Conservation (phyloP, 2,329 filamentous ascomycete species). For the Cercospora citrullina region DNA sequence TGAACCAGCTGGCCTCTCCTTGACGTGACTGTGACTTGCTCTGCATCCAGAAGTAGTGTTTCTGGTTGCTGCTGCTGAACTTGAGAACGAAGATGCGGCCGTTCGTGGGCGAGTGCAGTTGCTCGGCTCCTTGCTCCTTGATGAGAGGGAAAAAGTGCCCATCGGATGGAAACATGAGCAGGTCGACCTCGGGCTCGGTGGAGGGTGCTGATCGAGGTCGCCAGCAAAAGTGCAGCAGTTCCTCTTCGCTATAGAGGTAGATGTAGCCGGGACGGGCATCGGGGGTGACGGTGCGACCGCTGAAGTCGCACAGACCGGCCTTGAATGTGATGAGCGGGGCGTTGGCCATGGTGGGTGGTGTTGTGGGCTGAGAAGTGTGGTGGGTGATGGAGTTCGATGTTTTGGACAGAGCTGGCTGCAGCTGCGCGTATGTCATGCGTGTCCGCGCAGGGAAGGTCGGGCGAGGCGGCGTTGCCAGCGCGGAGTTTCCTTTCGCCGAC, state of each 20-base stretch:
- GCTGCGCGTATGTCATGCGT: conserved; percentile 2
- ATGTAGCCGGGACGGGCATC: conserved; percentile 77
- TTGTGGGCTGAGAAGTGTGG: background rate
- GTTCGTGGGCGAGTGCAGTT: conserved; percentile 67
- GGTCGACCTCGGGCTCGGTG: conserved; percentile 76
- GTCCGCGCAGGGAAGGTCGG: background rate
- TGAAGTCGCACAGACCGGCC: conserved; percentile 76
- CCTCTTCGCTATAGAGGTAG: conserved; percentile 91
- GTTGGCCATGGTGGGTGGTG: conserved; percentile 67
- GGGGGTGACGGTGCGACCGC: conserved; percentile 68
- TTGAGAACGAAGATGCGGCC: conserved; percentile 92
- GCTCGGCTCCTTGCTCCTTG: conserved; percentile 48
- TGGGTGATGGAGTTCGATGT: background rate
- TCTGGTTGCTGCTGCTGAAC: conserved; percentile 87
- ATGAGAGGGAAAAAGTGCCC: conserved; percentile 71
- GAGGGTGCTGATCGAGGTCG: conserved; percentile 71
- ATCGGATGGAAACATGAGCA: conserved; percentile 91
- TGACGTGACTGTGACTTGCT: conserved; percentile 75
- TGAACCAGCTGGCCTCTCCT: conserved; percentile 75
- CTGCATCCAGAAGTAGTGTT: conserved; percentile 95
- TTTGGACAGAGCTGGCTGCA: background rate
- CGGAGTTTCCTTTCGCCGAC: conserved; percentile 4
- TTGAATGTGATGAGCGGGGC: conserved; percentile 92
- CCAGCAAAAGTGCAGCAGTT: conserved; percentile 97
- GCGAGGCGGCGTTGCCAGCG: background rate